Percentiles rank a stretch among this genome's conserved stretches.
phyloP scores from a whole-genome alignment of 441 rosid genomes.

The Kokia cookei region DNA sequence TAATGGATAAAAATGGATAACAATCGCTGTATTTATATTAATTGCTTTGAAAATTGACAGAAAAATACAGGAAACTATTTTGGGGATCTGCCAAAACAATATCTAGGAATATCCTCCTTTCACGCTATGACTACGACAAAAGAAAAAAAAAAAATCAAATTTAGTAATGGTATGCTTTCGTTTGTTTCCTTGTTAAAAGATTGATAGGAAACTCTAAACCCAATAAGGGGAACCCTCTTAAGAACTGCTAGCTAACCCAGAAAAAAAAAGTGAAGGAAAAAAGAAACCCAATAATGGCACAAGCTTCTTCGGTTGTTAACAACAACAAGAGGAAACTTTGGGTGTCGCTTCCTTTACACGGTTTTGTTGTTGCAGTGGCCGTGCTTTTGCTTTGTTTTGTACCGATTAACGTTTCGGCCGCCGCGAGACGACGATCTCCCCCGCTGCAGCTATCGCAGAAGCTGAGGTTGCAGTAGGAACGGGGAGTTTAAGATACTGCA shows the following conservation, averaged over 20 bases:
- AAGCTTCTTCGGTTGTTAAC: not conserved
- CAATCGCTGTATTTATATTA: not conserved
- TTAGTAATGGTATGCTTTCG: not conserved
- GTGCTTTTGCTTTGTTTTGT: conserved; percentile 2
- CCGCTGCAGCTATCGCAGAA: conserved; percentile 1
- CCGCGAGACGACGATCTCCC: not conserved
- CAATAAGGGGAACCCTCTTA: not conserved
- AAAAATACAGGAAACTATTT: not conserved
- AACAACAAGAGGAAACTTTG: not conserved
- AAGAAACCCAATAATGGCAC: not conserved
- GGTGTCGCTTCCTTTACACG: not conserved
- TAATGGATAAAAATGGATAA: not conserved
- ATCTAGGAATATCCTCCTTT: not conserved
- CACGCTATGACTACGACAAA: not conserved
- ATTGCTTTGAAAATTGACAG: not conserved
- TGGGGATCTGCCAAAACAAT: not conserved
- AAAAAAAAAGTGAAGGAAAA: not conserved
- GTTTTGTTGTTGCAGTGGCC: conserved; percentile 5
- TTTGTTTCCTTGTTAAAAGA: not conserved
- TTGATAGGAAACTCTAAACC: not conserved
- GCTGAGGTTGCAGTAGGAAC: conserved; percentile 42
- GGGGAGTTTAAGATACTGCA: conserved; percentile 78
- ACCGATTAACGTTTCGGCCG: conserved; percentile 7
- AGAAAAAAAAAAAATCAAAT: not conserved
- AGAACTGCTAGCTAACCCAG: not conserved